phyloP scores from a whole-genome alignment of 2,329 filamentous ascomycete species.

The Fusarium paranaense region DNA sequence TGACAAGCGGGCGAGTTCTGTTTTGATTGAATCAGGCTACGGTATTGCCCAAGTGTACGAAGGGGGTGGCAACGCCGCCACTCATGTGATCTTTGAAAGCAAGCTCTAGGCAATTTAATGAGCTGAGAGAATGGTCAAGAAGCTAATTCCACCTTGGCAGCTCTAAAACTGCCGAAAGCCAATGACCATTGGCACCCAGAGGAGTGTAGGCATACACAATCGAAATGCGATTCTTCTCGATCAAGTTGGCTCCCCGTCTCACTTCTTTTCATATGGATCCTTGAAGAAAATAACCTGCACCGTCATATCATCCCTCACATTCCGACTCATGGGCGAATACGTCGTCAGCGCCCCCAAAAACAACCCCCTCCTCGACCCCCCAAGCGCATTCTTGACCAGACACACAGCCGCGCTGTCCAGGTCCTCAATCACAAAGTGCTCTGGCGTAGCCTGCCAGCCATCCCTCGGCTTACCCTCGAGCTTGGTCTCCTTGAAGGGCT shows the following conservation, averaged over 20 bases:
- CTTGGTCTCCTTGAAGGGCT: constrained; percentile 36
- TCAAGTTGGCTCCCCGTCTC: constrained; percentile 53
- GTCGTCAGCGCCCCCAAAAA: constrained; percentile 79
- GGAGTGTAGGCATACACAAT: too few relatives aligned
- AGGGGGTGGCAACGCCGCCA: too few relatives aligned
- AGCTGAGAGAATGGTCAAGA: too few relatives aligned
- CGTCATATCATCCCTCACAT: constrained; percentile 79
- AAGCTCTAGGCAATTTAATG: too few relatives aligned
- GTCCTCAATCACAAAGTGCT: constrained; percentile 80
- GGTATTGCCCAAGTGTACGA: too few relatives aligned
- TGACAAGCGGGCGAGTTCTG: not conserved
- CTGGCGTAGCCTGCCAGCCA: constrained; percentile 46
- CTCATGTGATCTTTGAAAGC: too few relatives aligned
- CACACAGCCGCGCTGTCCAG: constrained; percentile 82
- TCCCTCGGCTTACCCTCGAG: constrained; percentile 33
- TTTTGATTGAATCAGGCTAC: not conserved
- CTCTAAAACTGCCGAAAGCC: too few relatives aligned
- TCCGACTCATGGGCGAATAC: constrained; percentile 75
- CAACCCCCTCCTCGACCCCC: constrained; percentile 79
- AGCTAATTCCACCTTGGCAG: too few relatives aligned
- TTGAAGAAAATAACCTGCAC: constrained; percentile 81
- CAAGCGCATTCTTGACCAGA: constrained; percentile 82
- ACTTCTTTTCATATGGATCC: constrained; percentile 71
- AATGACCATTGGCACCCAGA: too few relatives aligned
- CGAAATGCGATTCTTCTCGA: too few relatives aligned